Percentiles rank a stretch among this genome's conserved stretches.
Conservation (phyloP, 1,139 yeast species). For the Yamadazyma jaroonii region DNA sequence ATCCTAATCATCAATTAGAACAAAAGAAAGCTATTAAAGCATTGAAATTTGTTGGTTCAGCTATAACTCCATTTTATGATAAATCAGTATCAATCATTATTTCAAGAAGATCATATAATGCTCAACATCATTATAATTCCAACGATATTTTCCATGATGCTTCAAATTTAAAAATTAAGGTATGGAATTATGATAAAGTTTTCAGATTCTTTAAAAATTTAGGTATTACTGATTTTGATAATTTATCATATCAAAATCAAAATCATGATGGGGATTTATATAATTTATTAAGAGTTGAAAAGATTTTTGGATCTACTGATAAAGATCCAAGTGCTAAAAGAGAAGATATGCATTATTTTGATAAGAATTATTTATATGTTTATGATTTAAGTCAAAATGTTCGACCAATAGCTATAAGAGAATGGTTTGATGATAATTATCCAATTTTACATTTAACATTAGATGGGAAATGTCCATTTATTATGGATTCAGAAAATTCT, state of each 20-base stretch:
- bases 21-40: constrained; percentile 54
- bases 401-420: constrained; percentile 80
- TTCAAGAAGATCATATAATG: constrained; percentile 47
- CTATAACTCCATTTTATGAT: constrained; percentile 72
- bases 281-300: constrained; percentile 76
- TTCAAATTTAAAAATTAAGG: constrained; percentile 58
- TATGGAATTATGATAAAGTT: constrained; percentile 88
- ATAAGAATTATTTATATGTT: constrained; percentile 62
- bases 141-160: constrained; percentile 72
- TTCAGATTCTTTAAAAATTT: constrained; percentile 73
- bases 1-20: constrained; percentile 42
- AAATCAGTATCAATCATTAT: constrained; percentile 78
- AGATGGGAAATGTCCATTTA: constrained; percentile 74
- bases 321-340: constrained; percentile 83
- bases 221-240: constrained; percentile 39
- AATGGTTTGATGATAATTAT: constrained; percentile 58
- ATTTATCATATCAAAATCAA: constrained; percentile 14
- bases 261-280: constrained; percentile 47
- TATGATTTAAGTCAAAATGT: constrained; percentile 79
- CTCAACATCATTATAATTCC: constrained; percentile 28
- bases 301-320: constrained; percentile 82
- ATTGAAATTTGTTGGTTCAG: constrained; percentile 59
- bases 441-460: constrained; percentile 46
- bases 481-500: constrained; percentile 45
- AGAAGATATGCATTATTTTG: constrained; percentile 82